phyloP scores from a whole-genome alignment of 2,329 filamentous ascomycete species.

The Alternaria sp. region DNA sequence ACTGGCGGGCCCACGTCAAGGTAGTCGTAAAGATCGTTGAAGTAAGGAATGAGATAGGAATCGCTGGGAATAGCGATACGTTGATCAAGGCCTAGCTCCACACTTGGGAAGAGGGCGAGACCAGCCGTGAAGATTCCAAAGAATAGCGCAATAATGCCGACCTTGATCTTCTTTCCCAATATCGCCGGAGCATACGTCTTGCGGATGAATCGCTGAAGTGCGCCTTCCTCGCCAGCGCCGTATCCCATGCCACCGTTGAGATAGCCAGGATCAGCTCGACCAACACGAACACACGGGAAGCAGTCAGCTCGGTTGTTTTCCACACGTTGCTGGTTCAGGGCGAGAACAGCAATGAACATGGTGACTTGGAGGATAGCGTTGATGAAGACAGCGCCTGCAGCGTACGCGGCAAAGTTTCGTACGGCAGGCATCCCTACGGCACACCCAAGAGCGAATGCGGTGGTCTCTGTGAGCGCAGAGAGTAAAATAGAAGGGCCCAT shows the following conservation, averaged over 20 bases:
- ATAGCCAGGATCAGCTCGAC: constrained; percentile 72
- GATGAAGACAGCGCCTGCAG: constrained; percentile 93
- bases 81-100: constrained; percentile 90
- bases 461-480: constrained; percentile 92
- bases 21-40: constrained; percentile 94
- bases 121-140: constrained; percentile 86
- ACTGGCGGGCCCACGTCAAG: constrained; percentile 91
- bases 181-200: constrained; percentile 85
- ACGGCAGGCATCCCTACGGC: constrained; percentile 98
- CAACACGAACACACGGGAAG: constrained; percentile 85
- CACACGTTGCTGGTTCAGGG: constrained; percentile 88
- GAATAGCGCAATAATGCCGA: constrained; percentile 78
- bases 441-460: constrained; percentile 88
- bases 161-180: constrained; percentile 80
- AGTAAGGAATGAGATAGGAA: constrained; percentile 94
- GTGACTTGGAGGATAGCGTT: constrained; percentile 97
- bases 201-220: constrained; percentile 85
- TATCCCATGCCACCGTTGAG: constrained; percentile 68
- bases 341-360: constrained; percentile 91
- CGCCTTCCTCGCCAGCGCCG: constrained; percentile 81
- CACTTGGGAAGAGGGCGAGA: constrained; percentile 80
- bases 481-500: constrained; percentile 98
- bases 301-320: constrained; percentile 90
- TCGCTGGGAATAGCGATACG: constrained; percentile 91
- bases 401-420: constrained; percentile 95